Evolutionary conservation across 2,329 filamentous ascomycete species (phyloP).

Genomic region (Fusarium sp.): DNA sequence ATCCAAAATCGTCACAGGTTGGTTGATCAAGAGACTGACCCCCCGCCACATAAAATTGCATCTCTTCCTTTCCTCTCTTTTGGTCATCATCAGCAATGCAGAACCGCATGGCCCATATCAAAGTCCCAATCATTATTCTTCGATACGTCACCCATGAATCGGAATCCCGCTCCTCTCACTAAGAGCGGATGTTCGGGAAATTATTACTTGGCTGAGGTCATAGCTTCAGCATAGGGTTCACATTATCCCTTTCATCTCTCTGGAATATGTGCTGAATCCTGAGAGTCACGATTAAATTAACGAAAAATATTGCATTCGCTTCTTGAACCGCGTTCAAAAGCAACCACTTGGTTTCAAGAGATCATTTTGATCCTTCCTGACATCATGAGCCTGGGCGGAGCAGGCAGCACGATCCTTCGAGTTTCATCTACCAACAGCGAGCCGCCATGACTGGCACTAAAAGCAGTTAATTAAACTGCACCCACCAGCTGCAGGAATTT

Average conservation of each 20-base stretch:
- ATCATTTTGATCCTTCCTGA: not conserved
- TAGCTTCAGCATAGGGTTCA: not conserved
- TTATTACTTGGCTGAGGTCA: not conserved
- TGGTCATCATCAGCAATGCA: not conserved
- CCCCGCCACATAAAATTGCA: too few species aligned
- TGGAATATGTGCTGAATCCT: too few species aligned
- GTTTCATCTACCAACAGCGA: not conserved
- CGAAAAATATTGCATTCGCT: not conserved
- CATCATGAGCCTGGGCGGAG: not conserved
- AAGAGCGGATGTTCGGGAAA: not conserved
- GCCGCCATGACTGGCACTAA: not conserved
- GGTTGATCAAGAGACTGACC: too few species aligned
- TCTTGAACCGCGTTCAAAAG: not conserved
- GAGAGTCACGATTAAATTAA: too few species aligned
- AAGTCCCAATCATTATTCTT: not conserved
- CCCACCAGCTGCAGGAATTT: not conserved
- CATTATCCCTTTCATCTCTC: not conserved
- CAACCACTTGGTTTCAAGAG: not conserved
- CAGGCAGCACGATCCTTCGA: conserved; percentile 8
- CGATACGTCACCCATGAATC: not conserved
- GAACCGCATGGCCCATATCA: not conserved
- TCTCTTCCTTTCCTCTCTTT: too few species aligned
- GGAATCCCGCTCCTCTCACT: not conserved
- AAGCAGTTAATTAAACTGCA: not conserved
- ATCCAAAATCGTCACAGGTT: too few species aligned